Base-by-base conservation (phyloP, 495 filamentous ascomycete genomes). In the Xylaria palmicola region DNA sequence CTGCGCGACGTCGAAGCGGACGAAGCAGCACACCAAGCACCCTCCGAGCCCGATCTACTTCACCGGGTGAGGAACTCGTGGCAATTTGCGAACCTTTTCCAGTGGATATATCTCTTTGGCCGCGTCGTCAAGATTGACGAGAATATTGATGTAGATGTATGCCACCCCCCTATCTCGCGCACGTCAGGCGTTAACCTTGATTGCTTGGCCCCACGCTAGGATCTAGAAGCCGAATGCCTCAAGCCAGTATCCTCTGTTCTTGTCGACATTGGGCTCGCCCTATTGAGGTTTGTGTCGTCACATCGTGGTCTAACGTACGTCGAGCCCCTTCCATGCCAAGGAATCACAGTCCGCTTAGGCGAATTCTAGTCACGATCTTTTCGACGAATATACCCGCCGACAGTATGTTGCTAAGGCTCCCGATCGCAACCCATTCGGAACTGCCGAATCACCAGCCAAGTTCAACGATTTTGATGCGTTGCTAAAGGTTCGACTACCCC, bases 21-120 rank as follows among this genome's bases (percentile, higher is more conserved):
- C 44, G 60, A 64, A 69, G 69, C 68, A 27, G 73, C 60, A 32
- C 62, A 53, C 19, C 69, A 82, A 62, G 64, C 72, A 51, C 73
- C 79, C 4, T 74, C 85, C 63, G 80, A 85, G 63, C 70, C 72
- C 45, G 77, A 75, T 50, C 62, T 86, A 56, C 81, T 96, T 22
- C 77, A 88, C 47, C 85, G 81, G 62, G 81, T 98, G 59, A 82
- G 93, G 49, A 94, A 90, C 72, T 88, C 87, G 77, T 97, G 94
- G 92, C 90, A 97, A 73, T 97, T 98, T 74, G 90, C 94, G 47
- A 92, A 91, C 70, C 81, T 98, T 5, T 92, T 88, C 78, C 94
- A 98, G 75, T 98, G 91, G 78, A 89, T 97, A 55, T 86, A 86
- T 66, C 83, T 92, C 54, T 98, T 98, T 75, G 92, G 92, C 27